Conservation (phyloP, 2,329 filamentous ascomycete species). For the Trichoderma guizhouense region DNA sequence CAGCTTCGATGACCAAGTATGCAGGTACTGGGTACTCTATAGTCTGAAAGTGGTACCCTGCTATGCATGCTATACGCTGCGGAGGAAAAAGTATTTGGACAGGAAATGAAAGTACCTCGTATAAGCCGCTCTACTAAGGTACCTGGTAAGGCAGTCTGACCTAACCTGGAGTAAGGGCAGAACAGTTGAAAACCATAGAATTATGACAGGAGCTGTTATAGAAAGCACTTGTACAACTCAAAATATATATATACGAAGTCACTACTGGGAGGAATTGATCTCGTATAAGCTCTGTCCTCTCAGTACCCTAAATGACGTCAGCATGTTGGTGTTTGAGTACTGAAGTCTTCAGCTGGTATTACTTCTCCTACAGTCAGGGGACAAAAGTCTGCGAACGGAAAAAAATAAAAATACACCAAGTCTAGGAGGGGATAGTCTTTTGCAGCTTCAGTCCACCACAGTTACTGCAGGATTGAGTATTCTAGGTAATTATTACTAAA, state of each 20-base stretch:
- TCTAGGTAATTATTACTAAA: no score
- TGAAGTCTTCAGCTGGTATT: no score
- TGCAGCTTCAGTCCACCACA: no score
- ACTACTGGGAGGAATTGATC: neutral
- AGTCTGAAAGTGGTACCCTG: neutral
- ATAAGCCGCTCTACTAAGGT: neutral
- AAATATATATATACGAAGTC: neutral
- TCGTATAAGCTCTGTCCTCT: neutral
- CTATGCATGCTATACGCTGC: fast-evolving
- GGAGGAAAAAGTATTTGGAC: neutral
- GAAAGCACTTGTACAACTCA: neutral
- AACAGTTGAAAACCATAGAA: neutral
- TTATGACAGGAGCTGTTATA: neutral
- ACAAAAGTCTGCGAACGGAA: no score
- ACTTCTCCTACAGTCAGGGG: no score
- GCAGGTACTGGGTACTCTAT: neutral
- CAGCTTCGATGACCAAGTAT: neutral
- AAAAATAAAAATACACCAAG: no score
- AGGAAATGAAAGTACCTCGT: neutral
- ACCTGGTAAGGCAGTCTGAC: neutral
- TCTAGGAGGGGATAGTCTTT: no score
- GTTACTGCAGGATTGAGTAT: no score
- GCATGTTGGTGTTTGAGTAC: neutral
- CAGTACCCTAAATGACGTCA: neutral
- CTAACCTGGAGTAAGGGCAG: neutral